Base-by-base conservation (phyloP, 2,329 filamentous ascomycete genomes). In the Fusarium setosum region DNA sequence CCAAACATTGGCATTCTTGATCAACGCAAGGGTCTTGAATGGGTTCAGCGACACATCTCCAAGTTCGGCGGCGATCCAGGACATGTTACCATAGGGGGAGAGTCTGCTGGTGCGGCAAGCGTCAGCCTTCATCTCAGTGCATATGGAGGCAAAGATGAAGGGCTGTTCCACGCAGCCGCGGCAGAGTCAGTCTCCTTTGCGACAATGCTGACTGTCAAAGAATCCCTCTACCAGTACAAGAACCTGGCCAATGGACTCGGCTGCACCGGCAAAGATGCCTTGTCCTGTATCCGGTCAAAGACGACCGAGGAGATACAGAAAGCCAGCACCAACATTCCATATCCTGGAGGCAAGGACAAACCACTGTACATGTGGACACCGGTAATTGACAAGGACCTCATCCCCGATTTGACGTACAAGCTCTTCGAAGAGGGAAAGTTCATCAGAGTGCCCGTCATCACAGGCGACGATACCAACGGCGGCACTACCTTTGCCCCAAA, bases 1-100 rank as follows among this genome's bases (percentile, higher is more conserved):
- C 73, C 89, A 32, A 94, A 94, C 74, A 89, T 88, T 67, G 92
- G 92, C 2, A 79, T 94, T 1, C 84, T 85, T 31, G 91, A 94
- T 73, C 90, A 93, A 75, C 80, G 88, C 51, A 89, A 90, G 71
- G 88, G 87, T 0, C 75, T 94, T 13, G 74, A 90, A 61, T 94
- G 91, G 92, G 85, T 92, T 1, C 84, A 91, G 63, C 79, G 85
- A 26, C 79, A 93, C 74, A 91, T 93, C 38, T 60, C 73, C 4
- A 74, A 86, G 74, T 94, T 94, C 67, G 91, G 91, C 5, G 91
- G 91, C 21, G 80, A 93, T 65, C 88, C 90, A 1, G 71, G 81
- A 1, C 90, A 91, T 65, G 89, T 93, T 10, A 87, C 90, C 0
- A 78, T 93, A 1, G 89, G 87, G 15, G 92, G 92, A 10, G 87